Base-by-base conservation (phyloP, 2,329 filamentous ascomycete genomes). In the Pseudocercospora fijiensis region DNA sequence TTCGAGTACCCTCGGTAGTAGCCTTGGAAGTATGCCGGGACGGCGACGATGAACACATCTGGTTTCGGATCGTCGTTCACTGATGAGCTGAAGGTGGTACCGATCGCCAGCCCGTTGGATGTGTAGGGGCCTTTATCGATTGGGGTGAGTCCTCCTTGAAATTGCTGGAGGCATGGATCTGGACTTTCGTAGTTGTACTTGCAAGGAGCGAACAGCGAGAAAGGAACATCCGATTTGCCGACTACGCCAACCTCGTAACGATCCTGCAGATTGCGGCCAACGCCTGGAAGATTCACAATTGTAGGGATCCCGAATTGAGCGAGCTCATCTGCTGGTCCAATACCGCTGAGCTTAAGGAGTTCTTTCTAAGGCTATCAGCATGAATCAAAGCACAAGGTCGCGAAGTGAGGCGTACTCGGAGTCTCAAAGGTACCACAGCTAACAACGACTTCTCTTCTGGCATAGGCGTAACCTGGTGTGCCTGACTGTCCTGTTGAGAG, bases 191-290 rank as follows among this genome's bases (percentile, higher is more conserved):
- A 76, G 72, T 57, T 80, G 76, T 64, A 64, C 30, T 28, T 64
- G 58, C 62, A 64, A 11, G 37, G 30, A 28, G 24, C 52, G 27
- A 64, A 64, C 0, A 53, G 57, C 41, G 51, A 20, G n/a, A 64
- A 64, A 1, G 61, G 62, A 4, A 52, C 57, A 16, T 53, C 55
- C 3, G 58, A 30, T 9, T 56, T 43, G 6, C 62, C 62, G 3
- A 83, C 78, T 43, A 83, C 78, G 0, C 81, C 79, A 26, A 86
- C 79, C 27, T 82, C 83, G 47, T 83, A 83, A 43, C 87, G 85
- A 71, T 90, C 86, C 62, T 86, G 78, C 2, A 90, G 78, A 74
- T 89, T 86, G 62, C 82, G 82, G 3, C 87, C 87, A 2, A 90
- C 86, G 43, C 87, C 85, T 0, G 83, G 82, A 0, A 86, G 83